phyloP scores from a whole-genome alignment of 192 early-diverging fungal genomes.

The Linnemannia hyalina region DNA sequence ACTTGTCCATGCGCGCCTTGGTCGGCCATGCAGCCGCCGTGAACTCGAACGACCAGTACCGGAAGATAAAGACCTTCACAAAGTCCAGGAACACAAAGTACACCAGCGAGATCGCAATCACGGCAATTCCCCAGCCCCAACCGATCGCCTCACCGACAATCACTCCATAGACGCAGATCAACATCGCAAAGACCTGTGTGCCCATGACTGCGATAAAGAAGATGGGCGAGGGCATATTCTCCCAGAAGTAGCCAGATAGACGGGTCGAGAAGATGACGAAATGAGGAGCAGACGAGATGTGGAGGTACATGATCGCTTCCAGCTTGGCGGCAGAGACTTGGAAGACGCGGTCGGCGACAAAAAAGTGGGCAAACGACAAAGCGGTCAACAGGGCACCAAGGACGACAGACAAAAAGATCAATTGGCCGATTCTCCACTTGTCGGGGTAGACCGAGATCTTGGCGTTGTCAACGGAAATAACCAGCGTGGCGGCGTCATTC shows the following conservation, averaged over 20 bases:
- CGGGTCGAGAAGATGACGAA: conserved; percentile 97
- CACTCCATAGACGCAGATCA: conserved; percentile 78
- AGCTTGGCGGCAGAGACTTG: conserved; percentile 69
- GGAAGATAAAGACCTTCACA: conserved; percentile 92
- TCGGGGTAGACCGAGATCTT: conserved; percentile 90
- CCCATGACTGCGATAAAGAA: conserved; percentile 88
- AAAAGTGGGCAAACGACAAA: conserved; percentile 89
- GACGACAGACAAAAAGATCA: conserved; percentile 84
- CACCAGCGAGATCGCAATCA: conserved; percentile 83
- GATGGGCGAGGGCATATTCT: conserved; percentile 82
- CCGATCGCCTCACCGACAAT: conserved; percentile 78
- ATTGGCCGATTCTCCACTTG: conserved; percentile 96
- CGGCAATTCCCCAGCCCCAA: conserved; percentile 77
- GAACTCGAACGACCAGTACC: conserved; percentile 90
- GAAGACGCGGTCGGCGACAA: conserved; percentile 78
- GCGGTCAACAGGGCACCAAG: conserved; percentile 81
- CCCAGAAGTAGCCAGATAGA: conserved; percentile 88
- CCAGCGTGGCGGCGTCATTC: conserved; percentile 93
- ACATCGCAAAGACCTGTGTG: conserved; percentile 92
- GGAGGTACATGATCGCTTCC: conserved; percentile 94
- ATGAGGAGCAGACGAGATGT: conserved; percentile 91
- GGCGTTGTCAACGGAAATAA: conserved; percentile 95
- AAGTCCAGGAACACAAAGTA: conserved; percentile 89
- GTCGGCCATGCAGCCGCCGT: conserved; percentile 89
- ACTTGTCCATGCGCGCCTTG: conserved; percentile 68